These are phyloP conservation scores for Cucurbitaria berberidis DNA, from an alignment of 2,329 filamentous ascomycete species.

Conservation along the genomic window DNA sequence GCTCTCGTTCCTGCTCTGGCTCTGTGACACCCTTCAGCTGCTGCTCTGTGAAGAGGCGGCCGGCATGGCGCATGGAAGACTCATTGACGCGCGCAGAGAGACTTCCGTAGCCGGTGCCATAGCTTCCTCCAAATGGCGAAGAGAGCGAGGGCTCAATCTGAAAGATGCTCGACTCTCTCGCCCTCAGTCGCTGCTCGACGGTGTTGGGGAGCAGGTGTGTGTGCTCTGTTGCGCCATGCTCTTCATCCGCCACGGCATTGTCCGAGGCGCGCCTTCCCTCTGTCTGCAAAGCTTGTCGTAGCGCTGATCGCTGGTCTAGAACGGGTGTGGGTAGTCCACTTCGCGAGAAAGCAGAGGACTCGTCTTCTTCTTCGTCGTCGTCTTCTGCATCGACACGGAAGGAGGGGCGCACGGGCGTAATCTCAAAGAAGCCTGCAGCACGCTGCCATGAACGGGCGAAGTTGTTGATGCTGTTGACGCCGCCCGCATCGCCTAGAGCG, in stretches of 20 bases:
- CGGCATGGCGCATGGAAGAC: constrained; percentile 62
- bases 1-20: constrained; percentile 62
- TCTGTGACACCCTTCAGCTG: constrained; percentile 51
- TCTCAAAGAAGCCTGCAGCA: constrained; percentile 85
- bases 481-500: constrained; percentile 73
- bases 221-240: constrained; percentile 41
- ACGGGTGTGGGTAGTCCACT: constrained; percentile 37
- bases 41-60: constrained; percentile 57
- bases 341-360: constrained; percentile 40
- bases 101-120: constrained; percentile 68
- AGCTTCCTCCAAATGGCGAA: constrained; percentile 74
- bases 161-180: constrained; percentile 54
- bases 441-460: constrained; percentile 93
- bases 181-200: constrained; percentile 37
- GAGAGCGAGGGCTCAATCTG: constrained; percentile 62
- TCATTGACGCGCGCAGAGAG: constrained; percentile 64
- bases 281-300: constrained; percentile 49
- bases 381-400: constrained; percentile 63
- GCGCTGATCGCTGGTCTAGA: constrained; percentile 50
- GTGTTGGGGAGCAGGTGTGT: constrained; percentile 35
- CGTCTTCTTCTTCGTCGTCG: constrained; percentile 27
- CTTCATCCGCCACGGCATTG: constrained; percentile 46
- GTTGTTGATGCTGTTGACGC: constrained; percentile 91
- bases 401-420: constrained; percentile 78
- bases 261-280: constrained; percentile 48